These are phyloP conservation scores for Moesziomyces globuligerus DNA, from an alignment of 1,284 basidiomycete species.

Conservation along the genomic window DNA sequence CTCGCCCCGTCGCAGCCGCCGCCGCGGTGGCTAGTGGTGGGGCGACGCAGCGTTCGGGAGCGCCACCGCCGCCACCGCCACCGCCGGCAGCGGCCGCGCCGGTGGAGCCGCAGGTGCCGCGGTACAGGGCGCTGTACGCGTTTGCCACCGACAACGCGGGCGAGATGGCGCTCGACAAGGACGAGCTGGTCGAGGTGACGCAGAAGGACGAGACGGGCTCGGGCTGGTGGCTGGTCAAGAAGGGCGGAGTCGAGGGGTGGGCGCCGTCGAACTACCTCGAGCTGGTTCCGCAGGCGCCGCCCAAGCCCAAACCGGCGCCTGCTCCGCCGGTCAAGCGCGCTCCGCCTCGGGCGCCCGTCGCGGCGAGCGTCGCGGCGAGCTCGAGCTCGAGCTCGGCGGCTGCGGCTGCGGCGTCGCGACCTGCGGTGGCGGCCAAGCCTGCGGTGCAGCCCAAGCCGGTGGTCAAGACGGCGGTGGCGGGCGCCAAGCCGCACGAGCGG, in stretches of 20 bases:
- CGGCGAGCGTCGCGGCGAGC: too few relatives aligned
- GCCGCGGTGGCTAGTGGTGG: conserved; percentile 59
- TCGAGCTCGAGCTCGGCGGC: too few relatives aligned
- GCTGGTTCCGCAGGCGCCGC: conserved; percentile 74
- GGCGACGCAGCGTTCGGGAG: conserved; percentile 44
- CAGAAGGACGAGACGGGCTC: conserved; percentile 78
- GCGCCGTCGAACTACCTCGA: conserved; percentile 90
- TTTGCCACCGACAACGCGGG: conserved; percentile 87
- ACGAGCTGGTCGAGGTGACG: conserved; percentile 88
- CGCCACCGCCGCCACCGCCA: conserved; percentile 71
- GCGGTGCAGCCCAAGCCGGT: conserved; percentile 69
- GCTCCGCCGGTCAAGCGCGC: conserved; percentile 60
- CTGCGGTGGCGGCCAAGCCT: conserved; percentile 45
- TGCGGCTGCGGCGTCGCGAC: too few relatives aligned
- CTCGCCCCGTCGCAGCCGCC: conserved; percentile 13
- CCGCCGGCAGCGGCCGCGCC: conserved; percentile 40
- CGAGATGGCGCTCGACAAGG: conserved; percentile 88
- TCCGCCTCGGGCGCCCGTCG: conserved; percentile 68
- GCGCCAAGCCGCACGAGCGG: conserved; percentile 68
- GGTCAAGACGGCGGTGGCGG: conserved; percentile 43
- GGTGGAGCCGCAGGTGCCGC: conserved; percentile 75
- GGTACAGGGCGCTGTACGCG: conserved; percentile 76
- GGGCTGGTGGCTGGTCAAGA: conserved; percentile 94
- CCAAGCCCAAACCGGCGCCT: conserved; percentile 67
- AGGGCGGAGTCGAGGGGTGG: conserved; percentile 86